A percentile compares a stretch with the other conserved stretches of the same genome.
Conservation (phyloP, 2,329 filamentous ascomycete genomes). For the Microdochium paspali region DNA sequence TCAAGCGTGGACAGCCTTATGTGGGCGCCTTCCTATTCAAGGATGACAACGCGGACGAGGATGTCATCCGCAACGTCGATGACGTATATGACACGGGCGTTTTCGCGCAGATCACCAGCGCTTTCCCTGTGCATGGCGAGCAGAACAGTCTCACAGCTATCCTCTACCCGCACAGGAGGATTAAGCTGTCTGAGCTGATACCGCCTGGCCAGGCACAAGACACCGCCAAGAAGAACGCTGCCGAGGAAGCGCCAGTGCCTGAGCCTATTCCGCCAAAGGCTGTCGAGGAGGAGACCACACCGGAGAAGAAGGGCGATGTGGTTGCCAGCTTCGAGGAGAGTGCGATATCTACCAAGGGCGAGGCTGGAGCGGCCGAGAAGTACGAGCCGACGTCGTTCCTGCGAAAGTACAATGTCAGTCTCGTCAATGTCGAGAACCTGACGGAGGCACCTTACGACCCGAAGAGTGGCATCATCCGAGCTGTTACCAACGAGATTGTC, state of each 20-base stretch:
- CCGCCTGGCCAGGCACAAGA: slow-evolving; percentile 48
- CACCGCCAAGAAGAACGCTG: slow-evolving; percentile 39
- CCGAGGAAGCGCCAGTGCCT: slow-evolving; percentile 36
- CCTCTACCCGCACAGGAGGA: slow-evolving; percentile 89
- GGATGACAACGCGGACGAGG: slow-evolving; percentile 87
- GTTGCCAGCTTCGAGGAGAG: slow-evolving; percentile 95
- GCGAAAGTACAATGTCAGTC: slow-evolving; percentile 81
- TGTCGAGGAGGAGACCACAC: slow-evolving; percentile 40
- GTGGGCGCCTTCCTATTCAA: slow-evolving; percentile 96
- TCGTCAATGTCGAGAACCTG: slow-evolving; percentile 93
- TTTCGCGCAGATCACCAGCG: slow-evolving; percentile 95
- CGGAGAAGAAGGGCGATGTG: slow-evolving; percentile 80
- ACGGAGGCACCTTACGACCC: slow-evolving; percentile 82
- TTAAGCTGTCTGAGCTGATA: slow-evolving; percentile 77
- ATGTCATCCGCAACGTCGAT: slow-evolving; percentile 80
- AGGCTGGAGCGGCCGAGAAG: slow-evolving; percentile 33
- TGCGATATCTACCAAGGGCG: slow-evolving; percentile 50
- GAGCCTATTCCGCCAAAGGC: slow-evolving; percentile 51
- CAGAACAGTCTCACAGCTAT: slow-evolving; percentile 83
- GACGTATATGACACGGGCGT: slow-evolving; percentile 96
- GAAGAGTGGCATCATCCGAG: slow-evolving; percentile 80
- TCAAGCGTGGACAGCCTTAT: slow-evolving; percentile 94
- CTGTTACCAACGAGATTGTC: slow-evolving; percentile 93
- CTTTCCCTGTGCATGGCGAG: slow-evolving; percentile 83
- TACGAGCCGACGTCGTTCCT: slow-evolving; percentile 90